Evolutionary conservation across 106 monocot species (phyloP), one percentile per base, ranked within the genome.

Genomic region (Dendrobium catenatum): DNA sequence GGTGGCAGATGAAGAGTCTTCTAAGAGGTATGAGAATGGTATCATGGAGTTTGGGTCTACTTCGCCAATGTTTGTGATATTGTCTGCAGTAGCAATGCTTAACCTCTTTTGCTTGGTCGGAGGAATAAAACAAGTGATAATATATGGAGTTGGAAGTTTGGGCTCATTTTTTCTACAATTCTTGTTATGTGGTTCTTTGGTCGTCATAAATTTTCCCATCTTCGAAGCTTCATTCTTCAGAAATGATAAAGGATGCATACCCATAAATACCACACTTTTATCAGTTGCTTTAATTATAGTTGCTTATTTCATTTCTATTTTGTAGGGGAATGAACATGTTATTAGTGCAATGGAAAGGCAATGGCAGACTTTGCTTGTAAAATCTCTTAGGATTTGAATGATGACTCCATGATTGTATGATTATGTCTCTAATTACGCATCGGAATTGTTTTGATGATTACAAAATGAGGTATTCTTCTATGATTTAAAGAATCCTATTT

Each of bases 1-100:
- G 83, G 90, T 90, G 19, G 78, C 79, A 9, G 84, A 85, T 27
- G 83, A 85, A n/a, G 90, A 85, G 42, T 82, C 80, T 18, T 73
- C 54, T 17, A 84, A 77, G 55, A 83, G 93, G 75, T 93, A 93
- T 59, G 85, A 87, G 76, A 46, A 86, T 4, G 93, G 89, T 66
- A 81, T 91, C 11, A 89, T 93, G 78, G 93, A 93, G 55, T 93
- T 93, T 31, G 93, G 90, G 1, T 72, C 82, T 1, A 74, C 88
- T 31, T 86, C 85, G 3, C 68, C 83, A 4, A 87, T 81, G 87
- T 85, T 86, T 55, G 82, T 73, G 4, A 75, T 95, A 7, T 67
- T 95, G 3, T 75, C 79, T 13, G 79, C 84, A 0, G n/a, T 93
- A 18, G 90, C 89, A 19, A 74, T 95, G 79, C 78, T 92, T 29